Evolutionary conservation across 1,284 basidiomycete species (phyloP), one percentile per base, ranked within the genome.

Genomic region (Veloboletus limbatus): DNA sequence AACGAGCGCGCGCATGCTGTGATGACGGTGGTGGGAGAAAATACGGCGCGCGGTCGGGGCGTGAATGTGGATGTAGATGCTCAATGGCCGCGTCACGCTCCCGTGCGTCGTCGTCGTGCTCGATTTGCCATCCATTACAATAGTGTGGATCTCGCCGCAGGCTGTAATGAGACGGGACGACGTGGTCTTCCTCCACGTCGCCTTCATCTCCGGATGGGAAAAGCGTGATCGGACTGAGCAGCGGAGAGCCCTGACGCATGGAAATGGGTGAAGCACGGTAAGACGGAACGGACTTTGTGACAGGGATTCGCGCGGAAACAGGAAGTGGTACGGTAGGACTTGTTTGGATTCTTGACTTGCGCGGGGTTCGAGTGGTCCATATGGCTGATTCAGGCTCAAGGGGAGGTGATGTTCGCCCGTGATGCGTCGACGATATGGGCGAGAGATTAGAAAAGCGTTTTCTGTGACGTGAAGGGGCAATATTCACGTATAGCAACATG

Each of bases 141-240:
- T 75, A 45, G 74, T 66, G 45, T 75, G 63, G 43, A 71, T 77
- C 60, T 73, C 76, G 40, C 74, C 78, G n/a, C 71, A 76, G 31
- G 59, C 49, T 17, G 61, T 63, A 51, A 73, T 68, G 42, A 20
- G 58, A 54, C 6, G 59, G 54, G 8, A 44, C 46, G 26, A 56
- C 38, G 22, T 55, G 47, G 10, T 59, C 56, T 18, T 58, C 53
- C 6, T 60, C 57, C 2, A 16, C 33, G 11, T 64, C 55, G 0
- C 46, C 49, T 24, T 66, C 64, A 42, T 68, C 66, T 13, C 66
- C 65, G 0, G 62, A 45, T 0, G 59, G 60, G 38, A 66, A 65
- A 18, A 67, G 53, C 2, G 53, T 49, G 31, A 68, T 63, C 4
- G 63, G 66, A 27, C 63, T 68, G 28, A 65, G 62, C 21, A 67